phyloP scores from a whole-genome alignment of 352 stramenopile genomes.

The Pseudoperonospora humuli region DNA sequence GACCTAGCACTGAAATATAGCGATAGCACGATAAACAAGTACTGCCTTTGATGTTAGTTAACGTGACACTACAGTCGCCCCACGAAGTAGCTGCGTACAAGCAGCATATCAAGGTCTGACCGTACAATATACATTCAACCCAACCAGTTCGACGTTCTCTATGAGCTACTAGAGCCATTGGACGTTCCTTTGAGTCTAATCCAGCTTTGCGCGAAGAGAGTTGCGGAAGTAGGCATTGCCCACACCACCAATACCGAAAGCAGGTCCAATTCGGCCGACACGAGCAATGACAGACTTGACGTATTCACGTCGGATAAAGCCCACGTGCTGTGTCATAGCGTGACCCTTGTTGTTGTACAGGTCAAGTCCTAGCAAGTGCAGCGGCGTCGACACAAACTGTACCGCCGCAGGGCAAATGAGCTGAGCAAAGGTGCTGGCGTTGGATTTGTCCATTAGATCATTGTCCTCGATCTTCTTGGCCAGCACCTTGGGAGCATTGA shows the following conservation, averaged over 20 bases:
- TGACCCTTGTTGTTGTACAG: conserved; percentile 79
- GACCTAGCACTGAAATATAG: not conserved
- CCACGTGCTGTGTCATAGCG: conserved; percentile 23
- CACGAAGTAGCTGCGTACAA: conserved; percentile 2
- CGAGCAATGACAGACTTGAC: conserved; percentile 75
- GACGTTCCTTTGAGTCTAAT: conserved; percentile 22
- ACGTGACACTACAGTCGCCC: not conserved
- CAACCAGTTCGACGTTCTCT: not conserved
- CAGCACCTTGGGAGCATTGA: conserved; percentile 75
- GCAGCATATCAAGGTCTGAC: conserved; percentile 17
- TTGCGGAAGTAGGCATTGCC: conserved; percentile 74
- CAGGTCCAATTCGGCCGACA: conserved; percentile 81
- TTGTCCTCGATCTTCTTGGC: conserved; percentile 55
- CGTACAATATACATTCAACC: conserved; percentile 22
- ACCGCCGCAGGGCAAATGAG: conserved; percentile 76
- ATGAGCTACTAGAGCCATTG: too few species aligned
- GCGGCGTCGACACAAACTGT: conserved; percentile 84
- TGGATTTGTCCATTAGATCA: conserved; percentile 34
- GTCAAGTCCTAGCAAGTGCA: conserved; percentile 85
- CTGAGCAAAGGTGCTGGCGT: conserved; percentile 61
- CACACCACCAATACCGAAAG: conserved; percentile 85
- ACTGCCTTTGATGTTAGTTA: not conserved
- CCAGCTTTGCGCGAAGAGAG: conserved; percentile 30
- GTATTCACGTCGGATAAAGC: conserved; percentile 78
- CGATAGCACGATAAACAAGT: conserved; percentile 11